phyloP scores from a whole-genome alignment of 2,329 filamentous ascomycete species.

The Alternaria burnsii region DNA sequence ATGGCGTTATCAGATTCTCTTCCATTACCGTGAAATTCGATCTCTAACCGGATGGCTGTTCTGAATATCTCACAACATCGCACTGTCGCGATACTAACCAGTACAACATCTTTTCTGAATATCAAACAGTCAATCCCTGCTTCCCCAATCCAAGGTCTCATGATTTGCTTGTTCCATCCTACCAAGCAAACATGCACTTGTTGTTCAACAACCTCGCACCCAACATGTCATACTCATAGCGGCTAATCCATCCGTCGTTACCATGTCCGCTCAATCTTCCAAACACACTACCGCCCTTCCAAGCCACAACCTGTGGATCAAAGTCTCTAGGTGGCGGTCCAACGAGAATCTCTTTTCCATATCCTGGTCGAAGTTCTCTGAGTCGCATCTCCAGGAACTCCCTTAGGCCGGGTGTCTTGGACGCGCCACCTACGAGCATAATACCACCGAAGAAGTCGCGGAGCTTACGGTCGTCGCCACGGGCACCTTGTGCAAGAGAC shows the following conservation, averaged over 20 bases:
- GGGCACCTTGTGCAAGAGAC: slow-evolving; percentile 85
- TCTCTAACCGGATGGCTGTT: background rate
- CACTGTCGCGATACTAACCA: background rate
- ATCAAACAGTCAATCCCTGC: background rate
- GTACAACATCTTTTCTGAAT: background rate
- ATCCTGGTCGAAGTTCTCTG: slow-evolving; percentile 68
- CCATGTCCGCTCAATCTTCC: slow-evolving; percentile 78
- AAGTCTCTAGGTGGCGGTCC: slow-evolving; percentile 84
- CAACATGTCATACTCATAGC: slow-evolving; percentile 85
- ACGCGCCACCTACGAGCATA: slow-evolving; percentile 51
- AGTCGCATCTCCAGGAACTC: slow-evolving; percentile 84
- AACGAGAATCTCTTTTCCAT: slow-evolving; percentile 72
- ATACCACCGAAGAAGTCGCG: slow-evolving; percentile 73
- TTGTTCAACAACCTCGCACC: slow-evolving; percentile 76
- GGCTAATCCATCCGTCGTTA: slow-evolving; percentile 95
- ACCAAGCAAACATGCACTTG: slow-evolving; percentile 55
- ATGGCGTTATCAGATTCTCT: background rate
- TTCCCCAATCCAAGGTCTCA: background rate
- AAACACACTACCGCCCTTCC: slow-evolving; percentile 98
- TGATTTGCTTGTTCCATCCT: slow-evolving; percentile 8
- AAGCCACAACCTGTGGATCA: slow-evolving; percentile 95
- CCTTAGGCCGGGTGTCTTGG: slow-evolving; percentile 71
- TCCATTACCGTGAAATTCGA: background rate
- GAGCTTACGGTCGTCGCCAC: slow-evolving; percentile 90
- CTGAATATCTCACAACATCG: background rate